Conservation (phyloP, 768 basidiomycete genomes). For the Tremella yokohamensis region DNA sequence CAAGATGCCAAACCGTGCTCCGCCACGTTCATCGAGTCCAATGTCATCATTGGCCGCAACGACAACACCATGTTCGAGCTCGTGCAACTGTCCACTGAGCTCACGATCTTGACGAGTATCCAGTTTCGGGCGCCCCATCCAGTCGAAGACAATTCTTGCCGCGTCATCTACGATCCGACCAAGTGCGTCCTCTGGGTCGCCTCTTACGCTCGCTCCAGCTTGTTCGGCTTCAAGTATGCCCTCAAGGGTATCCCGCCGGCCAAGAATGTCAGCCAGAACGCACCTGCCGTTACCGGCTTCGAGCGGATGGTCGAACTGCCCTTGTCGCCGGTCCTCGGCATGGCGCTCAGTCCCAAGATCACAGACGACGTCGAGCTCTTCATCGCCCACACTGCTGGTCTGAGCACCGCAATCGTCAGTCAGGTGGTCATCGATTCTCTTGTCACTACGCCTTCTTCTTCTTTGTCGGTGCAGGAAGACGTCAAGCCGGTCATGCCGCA, state of each 20-base stretch:
- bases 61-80: slow-evolving; percentile 39
- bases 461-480: background rate
- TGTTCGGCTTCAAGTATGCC: slow-evolving; percentile 36
- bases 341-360: slow-evolving; percentile 10
- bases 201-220: slow-evolving; percentile 22
- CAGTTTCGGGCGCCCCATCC: slow-evolving; percentile 21
- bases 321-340: slow-evolving; percentile 24
- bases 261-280: slow-evolving; percentile 11
- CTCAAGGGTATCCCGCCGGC: slow-evolving; percentile 35
- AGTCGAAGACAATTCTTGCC: background rate
- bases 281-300: slow-evolving; percentile 11
- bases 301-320: slow-evolving; percentile 27
- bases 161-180: slow-evolving; percentile 29
- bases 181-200: slow-evolving; percentile 30
- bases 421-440: slow-evolving; percentile 1
- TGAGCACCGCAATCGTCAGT: slow-evolving; percentile 23
- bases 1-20: slow-evolving; percentile 16
- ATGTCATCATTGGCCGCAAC: slow-evolving; percentile 31
- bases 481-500: background rate
- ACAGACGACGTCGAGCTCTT: slow-evolving; percentile 29
- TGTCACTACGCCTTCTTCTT: no score
- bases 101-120: slow-evolving; percentile 35
- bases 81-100: slow-evolving; percentile 33
- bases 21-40: slow-evolving; percentile 38
- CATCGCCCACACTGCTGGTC: slow-evolving; percentile 27